Percentiles rank a stretch among this genome's conserved stretches.
Conservation (phyloP, 2,329 filamentous ascomycete genomes). For the Nothomitra cinnamomea region DNA sequence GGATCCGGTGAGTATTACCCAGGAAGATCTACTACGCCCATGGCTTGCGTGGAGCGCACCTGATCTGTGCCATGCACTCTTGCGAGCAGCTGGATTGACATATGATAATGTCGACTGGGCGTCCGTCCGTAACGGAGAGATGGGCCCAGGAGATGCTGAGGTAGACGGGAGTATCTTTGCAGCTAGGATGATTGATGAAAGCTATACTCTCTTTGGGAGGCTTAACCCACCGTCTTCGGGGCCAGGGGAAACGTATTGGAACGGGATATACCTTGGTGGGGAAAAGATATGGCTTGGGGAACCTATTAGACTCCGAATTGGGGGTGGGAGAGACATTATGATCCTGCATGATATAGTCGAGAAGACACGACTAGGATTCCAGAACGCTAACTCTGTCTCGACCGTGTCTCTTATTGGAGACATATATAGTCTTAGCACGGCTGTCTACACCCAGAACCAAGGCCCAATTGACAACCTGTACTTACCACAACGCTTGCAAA, state of each 20-base stretch:
- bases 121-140: constrained; percentile 24
- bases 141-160: constrained; percentile 31
- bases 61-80: constrained; percentile 26
- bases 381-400: constrained; percentile 9
- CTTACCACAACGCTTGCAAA: constrained; percentile 32
- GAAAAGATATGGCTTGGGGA: constrained; percentile 45
- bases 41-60: constrained; percentile 36
- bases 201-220: constrained; percentile 35
- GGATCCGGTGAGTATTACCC: constrained; percentile 24
- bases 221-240: constrained; percentile 23
- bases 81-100: constrained; percentile 23
- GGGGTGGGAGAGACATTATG: constrained; percentile 31
- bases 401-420: constrained; percentile 31
- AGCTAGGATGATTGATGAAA: constrained; percentile 36
- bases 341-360: constrained; percentile 20
- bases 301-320: constrained; percentile 32
- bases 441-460: constrained; percentile 20
- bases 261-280: constrained; percentile 37
- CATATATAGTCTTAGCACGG: constrained; percentile 31
- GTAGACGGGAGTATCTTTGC: constrained; percentile 41
- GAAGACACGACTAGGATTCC: not conserved
- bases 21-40: constrained; percentile 30
- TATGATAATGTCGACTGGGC: constrained; percentile 37
- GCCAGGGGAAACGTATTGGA: constrained; percentile 28
- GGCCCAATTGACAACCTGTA: constrained; percentile 24